Base-by-base conservation (phyloP, 2,329 filamentous ascomycete species). In the Dothistroma septosporum region DNA sequence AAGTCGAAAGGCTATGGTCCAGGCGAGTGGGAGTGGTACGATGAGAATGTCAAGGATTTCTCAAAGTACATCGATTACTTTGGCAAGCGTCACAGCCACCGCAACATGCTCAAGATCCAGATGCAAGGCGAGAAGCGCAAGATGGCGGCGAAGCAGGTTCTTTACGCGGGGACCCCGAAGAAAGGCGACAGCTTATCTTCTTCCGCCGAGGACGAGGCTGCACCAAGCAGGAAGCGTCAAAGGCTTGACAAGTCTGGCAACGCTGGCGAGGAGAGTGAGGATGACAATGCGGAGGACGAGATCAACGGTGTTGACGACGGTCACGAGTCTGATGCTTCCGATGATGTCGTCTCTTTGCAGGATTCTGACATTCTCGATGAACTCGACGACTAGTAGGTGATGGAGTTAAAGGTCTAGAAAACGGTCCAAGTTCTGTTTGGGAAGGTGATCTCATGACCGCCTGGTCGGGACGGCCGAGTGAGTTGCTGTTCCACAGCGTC, bases 1-100 rank as follows among this genome's bases (percentile, higher is more conserved):
- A 67, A 69, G 19, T 63, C 59, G 41, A 64, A 64, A 21, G 66
- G 64, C 21, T 67, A 69, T 44, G 57, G 59, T 28, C 46, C 57
- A 11, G 66, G 62, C 49, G 66, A 68, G 57, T 55, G 59, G 55
- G 63, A 66, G 41, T 70, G 68, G 68, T 69, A 68, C 33, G 65
- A 69, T 37, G 64, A 60, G 31, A 70, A 69, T 41, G 63, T 69
- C 32, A 65, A 66, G 49, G 69, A 70, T 49, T 69, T 67, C 46
- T 62, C 65, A 47, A 61, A 66, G 48, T 70, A 70, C 55, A 66
- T 68, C 57, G 63, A 66, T 28, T 70, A 62, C 60, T 70, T 70
- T 48, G 68, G 69, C 56, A 68, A 64, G 58, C 67, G 67, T 16
- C 65, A 62, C 37, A 64, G 62, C 56, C 66, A 68, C 57, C 66